Conservation (phyloP, 2,329 filamentous ascomycete species). For the Bipolaris oryzae region DNA sequence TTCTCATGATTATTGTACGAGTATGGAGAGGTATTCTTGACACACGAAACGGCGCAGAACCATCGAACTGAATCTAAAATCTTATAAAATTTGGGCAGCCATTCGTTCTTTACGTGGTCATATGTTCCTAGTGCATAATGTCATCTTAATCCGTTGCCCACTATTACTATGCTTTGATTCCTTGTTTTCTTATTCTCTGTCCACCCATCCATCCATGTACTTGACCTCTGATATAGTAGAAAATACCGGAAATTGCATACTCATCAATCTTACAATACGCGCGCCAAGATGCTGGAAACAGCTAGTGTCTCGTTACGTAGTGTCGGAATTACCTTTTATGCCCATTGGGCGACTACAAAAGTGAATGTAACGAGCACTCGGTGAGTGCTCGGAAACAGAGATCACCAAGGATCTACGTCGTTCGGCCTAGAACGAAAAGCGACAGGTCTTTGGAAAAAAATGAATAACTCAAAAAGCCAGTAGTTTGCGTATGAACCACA, state of each 20-base stretch:
- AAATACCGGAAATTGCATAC: neutral
- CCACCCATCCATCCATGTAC: neutral
- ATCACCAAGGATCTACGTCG: neutral
- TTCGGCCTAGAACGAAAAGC: neutral
- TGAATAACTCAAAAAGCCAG: neutral
- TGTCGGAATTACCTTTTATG: neutral
- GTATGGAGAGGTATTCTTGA: slow-evolving; percentile 18
- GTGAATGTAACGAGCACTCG: neutral
- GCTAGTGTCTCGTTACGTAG: neutral
- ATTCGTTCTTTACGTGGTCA: slow-evolving; percentile 43
- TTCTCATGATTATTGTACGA: slow-evolving; percentile 21
- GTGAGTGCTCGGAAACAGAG: neutral
- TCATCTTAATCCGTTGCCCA: slow-evolving; percentile 47
- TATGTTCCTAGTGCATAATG: slow-evolving; percentile 37
- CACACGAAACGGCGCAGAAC: slow-evolving; percentile 3
- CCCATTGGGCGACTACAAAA: neutral
- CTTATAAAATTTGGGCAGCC: slow-evolving; percentile 41
- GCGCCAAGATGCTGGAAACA: neutral
- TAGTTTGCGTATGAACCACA: slow-evolving; percentile 12
- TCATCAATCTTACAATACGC: neutral
- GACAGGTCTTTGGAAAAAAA: neutral
- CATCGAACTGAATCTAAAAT: slow-evolving; percentile 22
- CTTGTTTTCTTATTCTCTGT: neutral
- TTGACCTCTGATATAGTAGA: neutral
- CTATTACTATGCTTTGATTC: slow-evolving; percentile 27